These are phyloP conservation scores for Tylopilus sp. DNA, from an alignment of 768 basidiomycete species.

Conservation along the genomic window DNA sequence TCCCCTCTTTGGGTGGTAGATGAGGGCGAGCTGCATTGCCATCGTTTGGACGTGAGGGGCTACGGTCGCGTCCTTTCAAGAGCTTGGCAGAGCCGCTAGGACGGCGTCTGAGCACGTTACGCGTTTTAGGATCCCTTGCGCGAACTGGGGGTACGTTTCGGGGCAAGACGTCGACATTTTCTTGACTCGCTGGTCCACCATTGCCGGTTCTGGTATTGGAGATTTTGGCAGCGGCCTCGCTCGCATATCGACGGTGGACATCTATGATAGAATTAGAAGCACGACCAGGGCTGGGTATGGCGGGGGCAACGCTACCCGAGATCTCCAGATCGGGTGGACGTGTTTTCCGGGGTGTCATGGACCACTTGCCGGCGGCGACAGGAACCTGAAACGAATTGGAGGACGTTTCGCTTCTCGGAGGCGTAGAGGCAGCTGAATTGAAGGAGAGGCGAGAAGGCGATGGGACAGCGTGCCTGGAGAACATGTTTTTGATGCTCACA, in stretches of 20 bases:
- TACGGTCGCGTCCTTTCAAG: constrained; percentile 12
- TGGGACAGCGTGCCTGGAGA: constrained; percentile 31
- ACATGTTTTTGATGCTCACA: constrained; percentile 34
- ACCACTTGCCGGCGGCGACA: constrained; percentile 2
- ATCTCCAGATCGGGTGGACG: constrained; percentile 24
- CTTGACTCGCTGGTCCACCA: constrained; percentile 9
- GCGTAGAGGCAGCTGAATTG: constrained; percentile 7
- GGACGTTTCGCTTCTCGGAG: constrained; percentile 10
- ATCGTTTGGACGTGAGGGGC: neutral
- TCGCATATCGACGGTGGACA: constrained; percentile 21
- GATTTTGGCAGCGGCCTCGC: constrained; percentile 11
- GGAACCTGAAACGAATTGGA: constrained; percentile 11
- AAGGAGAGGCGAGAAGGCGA: constrained; percentile 24
- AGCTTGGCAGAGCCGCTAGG: constrained; percentile 27
- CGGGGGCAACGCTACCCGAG: constrained; percentile 4
- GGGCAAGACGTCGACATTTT: constrained; percentile 6
- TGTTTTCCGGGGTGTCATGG: constrained; percentile 20
- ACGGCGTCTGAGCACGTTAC: constrained; percentile 33
- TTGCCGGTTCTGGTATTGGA: neutral
- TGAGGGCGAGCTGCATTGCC: neutral
- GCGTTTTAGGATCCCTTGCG: constrained; percentile 18
- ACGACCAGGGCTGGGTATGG: neutral
- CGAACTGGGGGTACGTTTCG: constrained; percentile 4
- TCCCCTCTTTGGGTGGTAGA: neutral
- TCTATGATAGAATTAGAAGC: constrained; percentile 2